A percentile compares a stretch with the other conserved stretches of the same genome.
Evolutionary conservation across 140 eudicot genomes (phyloP).

Genomic region (Erigeron philadelphicus): DNA sequence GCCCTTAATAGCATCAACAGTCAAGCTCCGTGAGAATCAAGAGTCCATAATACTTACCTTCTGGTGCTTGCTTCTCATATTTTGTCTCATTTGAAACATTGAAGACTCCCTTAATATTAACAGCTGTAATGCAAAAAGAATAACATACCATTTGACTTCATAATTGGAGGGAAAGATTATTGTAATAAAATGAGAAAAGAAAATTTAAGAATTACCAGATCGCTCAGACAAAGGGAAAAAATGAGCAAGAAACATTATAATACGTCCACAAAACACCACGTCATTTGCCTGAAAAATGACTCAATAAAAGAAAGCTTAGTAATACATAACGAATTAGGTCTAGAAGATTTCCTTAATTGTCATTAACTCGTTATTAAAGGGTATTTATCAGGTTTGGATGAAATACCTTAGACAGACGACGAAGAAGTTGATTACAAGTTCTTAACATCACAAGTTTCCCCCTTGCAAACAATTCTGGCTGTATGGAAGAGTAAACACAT

Average conservation of each 20-base stretch:
- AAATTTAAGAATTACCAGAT: slow-evolving; percentile 48
- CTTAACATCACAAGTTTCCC: slow-evolving; percentile 98
- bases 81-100: slow-evolving; percentile 94
- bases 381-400: background rate
- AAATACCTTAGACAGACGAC: slow-evolving; percentile 87
- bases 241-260: slow-evolving; percentile 97
- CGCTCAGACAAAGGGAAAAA: slow-evolving; percentile 96
- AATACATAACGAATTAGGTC: background rate
- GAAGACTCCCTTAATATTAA: slow-evolving; percentile 94
- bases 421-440: slow-evolving; percentile 97
- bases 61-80: slow-evolving; percentile 92
- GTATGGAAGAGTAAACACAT: slow-evolving; percentile 17
- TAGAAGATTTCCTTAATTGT: background rate
- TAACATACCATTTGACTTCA: slow-evolving; percentile 8
- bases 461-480: slow-evolving; percentile 95
- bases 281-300: slow-evolving; percentile 64
- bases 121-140: slow-evolving; percentile 50
- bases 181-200: slow-evolving; percentile 5
- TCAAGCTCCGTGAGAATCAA: background rate
- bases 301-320: background rate
- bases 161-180: background rate
- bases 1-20: background rate
- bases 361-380: background rate
- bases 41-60: slow-evolving; percentile 40
- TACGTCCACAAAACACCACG: slow-evolving; percentile 95